Percentiles rank a stretch among this genome's conserved stretches.
Evolutionary conservation across 495 filamentous ascomycete species (phyloP).

Genomic region (Chaetomidium leptoderma): DNA sequence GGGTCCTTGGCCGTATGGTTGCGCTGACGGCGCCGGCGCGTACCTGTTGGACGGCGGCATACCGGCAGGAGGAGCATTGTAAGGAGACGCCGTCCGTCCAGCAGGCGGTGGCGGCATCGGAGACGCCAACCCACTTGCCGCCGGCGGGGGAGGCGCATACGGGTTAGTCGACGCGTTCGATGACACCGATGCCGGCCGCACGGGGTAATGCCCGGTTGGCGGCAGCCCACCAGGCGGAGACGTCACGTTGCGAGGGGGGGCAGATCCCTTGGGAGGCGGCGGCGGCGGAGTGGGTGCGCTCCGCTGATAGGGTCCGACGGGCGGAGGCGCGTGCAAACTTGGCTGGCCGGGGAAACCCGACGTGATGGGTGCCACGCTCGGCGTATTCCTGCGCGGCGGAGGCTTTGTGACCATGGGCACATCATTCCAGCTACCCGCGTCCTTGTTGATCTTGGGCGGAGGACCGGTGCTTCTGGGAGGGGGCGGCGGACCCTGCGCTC

Average conservation of each 20-base stretch:
- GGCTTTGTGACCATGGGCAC: slow-evolving; percentile 80
- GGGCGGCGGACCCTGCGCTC: slow-evolving; percentile 23
- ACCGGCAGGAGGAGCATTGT: slow-evolving; percentile 76
- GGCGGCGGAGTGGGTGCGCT: slow-evolving; percentile 45
- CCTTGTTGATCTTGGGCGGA: slow-evolving; percentile 64
- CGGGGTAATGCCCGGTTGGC: slow-evolving; percentile 46
- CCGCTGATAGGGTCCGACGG: slow-evolving; percentile 33
- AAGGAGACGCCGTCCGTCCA: slow-evolving; percentile 77
- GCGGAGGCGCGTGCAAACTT: slow-evolving; percentile 45
- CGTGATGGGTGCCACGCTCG: slow-evolving; percentile 56
- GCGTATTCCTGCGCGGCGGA: slow-evolving; percentile 65
- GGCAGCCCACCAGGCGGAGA: slow-evolving; percentile 52
- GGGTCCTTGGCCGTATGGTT: slow-evolving; percentile 42
- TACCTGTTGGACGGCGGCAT: slow-evolving; percentile 77
- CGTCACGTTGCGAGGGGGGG: slow-evolving; percentile 45
- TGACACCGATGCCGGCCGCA: slow-evolving; percentile 56
- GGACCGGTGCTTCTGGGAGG: slow-evolving; percentile 55
- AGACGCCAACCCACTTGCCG: slow-evolving; percentile 35
- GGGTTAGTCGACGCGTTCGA: slow-evolving; percentile 66
- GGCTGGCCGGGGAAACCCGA: slow-evolving; percentile 65
- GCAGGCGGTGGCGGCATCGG: slow-evolving; percentile 51
- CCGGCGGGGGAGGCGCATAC: slow-evolving; percentile 62
- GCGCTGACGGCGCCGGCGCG: slow-evolving; percentile 69
- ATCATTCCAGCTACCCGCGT: slow-evolving; percentile 87
- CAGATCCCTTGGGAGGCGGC: slow-evolving; percentile 55